A percentile compares a stretch with the other conserved stretches of the same genome.
phyloP scores from a whole-genome alignment of 2,329 filamentous ascomycete species.

The Alternaria gaisen region DNA sequence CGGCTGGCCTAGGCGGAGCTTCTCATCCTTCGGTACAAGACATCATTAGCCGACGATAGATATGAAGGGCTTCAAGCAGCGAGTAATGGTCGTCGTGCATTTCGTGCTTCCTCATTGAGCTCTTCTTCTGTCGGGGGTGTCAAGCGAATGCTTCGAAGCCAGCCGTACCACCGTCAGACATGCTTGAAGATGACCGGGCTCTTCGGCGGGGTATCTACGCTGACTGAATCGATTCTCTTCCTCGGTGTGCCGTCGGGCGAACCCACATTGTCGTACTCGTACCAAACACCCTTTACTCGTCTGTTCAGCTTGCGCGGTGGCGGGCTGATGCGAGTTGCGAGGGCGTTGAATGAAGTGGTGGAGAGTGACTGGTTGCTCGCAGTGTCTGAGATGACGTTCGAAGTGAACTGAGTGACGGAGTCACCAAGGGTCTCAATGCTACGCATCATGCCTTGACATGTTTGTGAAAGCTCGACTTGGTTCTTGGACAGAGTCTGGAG shows the following conservation, averaged over 20 bases:
- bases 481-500: slow-evolving; percentile 39
- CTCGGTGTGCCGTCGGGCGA: slow-evolving; percentile 19
- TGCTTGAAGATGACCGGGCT: slow-evolving; percentile 26
- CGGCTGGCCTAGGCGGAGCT: background rate
- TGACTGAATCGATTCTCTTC: slow-evolving; percentile 27
- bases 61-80: background rate
- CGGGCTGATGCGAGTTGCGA: slow-evolving; percentile 38
- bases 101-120: slow-evolving; percentile 1
- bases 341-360: slow-evolving; percentile 18
- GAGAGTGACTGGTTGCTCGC: slow-evolving; percentile 22
- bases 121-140: slow-evolving; percentile 3
- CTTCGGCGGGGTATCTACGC: slow-evolving; percentile 36
- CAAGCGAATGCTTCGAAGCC: slow-evolving; percentile 3
- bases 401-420: slow-evolving; percentile 26
- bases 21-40: background rate
- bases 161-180: slow-evolving; percentile 9
- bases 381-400: slow-evolving; percentile 26
- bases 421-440: slow-evolving; percentile 35
- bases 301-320: slow-evolving; percentile 45
- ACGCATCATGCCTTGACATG: slow-evolving; percentile 43
- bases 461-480: slow-evolving; percentile 39
- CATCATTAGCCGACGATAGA: background rate
- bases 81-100: slow-evolving; percentile 2
- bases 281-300: slow-evolving; percentile 49
- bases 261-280: slow-evolving; percentile 43